A percentile compares a stretch with the other conserved stretches of the same genome.
phyloP scores from a whole-genome alignment of 2,329 filamentous ascomycete genomes.

The Scytalidium lignicola region DNA sequence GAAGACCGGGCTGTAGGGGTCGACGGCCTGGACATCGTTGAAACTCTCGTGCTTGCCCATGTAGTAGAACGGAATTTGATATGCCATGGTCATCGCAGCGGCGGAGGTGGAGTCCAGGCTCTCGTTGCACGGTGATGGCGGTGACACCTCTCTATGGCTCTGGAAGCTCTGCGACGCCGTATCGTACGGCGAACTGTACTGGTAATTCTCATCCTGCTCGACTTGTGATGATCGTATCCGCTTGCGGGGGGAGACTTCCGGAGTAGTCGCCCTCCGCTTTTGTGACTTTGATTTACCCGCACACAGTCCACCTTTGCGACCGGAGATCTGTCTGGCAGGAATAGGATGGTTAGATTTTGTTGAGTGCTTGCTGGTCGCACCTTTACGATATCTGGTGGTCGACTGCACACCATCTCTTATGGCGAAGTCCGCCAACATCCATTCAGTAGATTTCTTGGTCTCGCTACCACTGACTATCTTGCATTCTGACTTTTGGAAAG shows the following conservation, averaged over 20 bases:
- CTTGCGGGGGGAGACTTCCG: background rate
- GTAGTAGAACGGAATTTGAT: background rate
- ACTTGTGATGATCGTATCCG: background rate
- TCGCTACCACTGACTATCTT: constrained; percentile 35
- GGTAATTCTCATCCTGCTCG: background rate
- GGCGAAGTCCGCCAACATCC: constrained; percentile 70
- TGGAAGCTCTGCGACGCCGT: background rate
- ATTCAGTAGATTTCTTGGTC: constrained; percentile 65
- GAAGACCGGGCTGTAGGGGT: constrained; percentile 1
- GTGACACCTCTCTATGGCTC: background rate
- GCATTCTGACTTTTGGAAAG: constrained; percentile 48
- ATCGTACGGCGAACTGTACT: background rate
- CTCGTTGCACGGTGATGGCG: constrained; percentile 1
- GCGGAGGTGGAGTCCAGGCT: background rate
- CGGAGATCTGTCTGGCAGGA: constrained; percentile 20
- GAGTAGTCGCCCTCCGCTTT: constrained; percentile 9
- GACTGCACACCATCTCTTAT: constrained; percentile 70
- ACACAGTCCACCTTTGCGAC: constrained; percentile 19
- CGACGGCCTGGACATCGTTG: background rate
- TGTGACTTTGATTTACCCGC: constrained; percentile 17
- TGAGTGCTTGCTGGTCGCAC: constrained; percentile 33
- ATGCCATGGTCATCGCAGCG: background rate
- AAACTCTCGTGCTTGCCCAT: background rate
- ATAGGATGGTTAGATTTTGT: constrained; percentile 31
- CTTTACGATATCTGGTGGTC: constrained; percentile 73